Evolutionary conservation across 2,329 filamentous ascomycete species (phyloP).

Genomic region (Coniochaeta sp.): DNA sequence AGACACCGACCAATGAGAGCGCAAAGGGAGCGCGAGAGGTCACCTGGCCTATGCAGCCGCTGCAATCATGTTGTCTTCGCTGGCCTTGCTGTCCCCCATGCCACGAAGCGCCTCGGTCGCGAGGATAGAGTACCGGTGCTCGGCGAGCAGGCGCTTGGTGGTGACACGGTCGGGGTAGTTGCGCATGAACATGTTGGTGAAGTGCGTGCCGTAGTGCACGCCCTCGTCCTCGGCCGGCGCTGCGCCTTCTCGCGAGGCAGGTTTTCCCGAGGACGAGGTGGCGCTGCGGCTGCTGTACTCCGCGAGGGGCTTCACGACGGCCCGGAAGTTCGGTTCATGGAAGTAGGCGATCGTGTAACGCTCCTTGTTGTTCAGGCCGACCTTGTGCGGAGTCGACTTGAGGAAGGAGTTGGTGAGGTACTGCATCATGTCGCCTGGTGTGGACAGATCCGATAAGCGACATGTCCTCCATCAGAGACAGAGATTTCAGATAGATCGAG

Average conservation of each 20-base stretch:
- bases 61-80: neutral
- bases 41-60: neutral
- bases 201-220: constrained; percentile 44
- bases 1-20: neutral
- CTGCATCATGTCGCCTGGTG: constrained; percentile 42
- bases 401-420: constrained; percentile 38
- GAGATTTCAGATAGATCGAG: neutral
- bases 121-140: constrained; percentile 21
- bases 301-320: constrained; percentile 33
- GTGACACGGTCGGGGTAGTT: constrained; percentile 41
- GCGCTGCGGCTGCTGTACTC: constrained; percentile 22
- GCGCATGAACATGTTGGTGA: constrained; percentile 42
- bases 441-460: neutral
- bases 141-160: constrained; percentile 26
- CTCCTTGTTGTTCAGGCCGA: constrained; percentile 39
- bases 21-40: neutral
- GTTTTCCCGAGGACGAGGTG: constrained; percentile 10
- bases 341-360: constrained; percentile 43
- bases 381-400: constrained; percentile 41
- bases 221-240: constrained; percentile 20
- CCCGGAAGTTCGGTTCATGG: constrained; percentile 41
- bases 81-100: constrained; percentile 7
- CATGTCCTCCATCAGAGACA: neutral
- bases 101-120: constrained; percentile 17
- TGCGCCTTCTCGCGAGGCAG: constrained; percentile 8